Conservation (phyloP, 2,329 filamentous ascomycete species). For the Ophiocordyceps camponoti-rufipedis region DNA sequence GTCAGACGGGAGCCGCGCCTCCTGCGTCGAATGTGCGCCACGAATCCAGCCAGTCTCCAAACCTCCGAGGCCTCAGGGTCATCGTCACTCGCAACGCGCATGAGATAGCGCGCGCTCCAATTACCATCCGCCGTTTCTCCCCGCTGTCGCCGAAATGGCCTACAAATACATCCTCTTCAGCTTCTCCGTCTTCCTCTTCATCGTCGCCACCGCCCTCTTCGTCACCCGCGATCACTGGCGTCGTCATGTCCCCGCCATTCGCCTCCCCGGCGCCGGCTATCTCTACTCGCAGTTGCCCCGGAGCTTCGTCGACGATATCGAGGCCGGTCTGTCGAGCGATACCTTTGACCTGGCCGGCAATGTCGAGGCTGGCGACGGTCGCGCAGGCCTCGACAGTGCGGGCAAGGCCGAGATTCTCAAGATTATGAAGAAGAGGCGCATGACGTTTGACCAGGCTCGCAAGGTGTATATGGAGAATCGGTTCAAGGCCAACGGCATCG, state of each 20-base stretch:
- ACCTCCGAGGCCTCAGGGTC: not conserved
- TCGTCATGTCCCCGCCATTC: slow-evolving; percentile 42
- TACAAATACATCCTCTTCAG: slow-evolving; percentile 55
- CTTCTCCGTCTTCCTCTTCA: slow-evolving; percentile 51
- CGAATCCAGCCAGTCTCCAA: not conserved
- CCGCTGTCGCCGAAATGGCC: slow-evolving; percentile 34
- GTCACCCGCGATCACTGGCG: slow-evolving; percentile 66
- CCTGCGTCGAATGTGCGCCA: not conserved
- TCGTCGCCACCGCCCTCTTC: slow-evolving; percentile 60
- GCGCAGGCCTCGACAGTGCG: slow-evolving; percentile 62
- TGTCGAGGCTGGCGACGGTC: slow-evolving; percentile 57
- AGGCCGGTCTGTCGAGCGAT: slow-evolving; percentile 65
- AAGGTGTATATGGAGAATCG: slow-evolving; percentile 69
- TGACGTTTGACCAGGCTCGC: slow-evolving; percentile 83
- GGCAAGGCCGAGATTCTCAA: slow-evolving; percentile 68
- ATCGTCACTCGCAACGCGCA: not conserved
- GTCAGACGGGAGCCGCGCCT: not conserved
- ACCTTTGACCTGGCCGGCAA: slow-evolving; percentile 75
- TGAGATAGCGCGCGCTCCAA: not conserved
- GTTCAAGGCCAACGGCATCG: slow-evolving; percentile 79
- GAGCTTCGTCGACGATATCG: slow-evolving; percentile 68
- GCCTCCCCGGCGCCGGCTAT: slow-evolving; percentile 35
- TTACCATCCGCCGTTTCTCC: not conserved
- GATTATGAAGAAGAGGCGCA: slow-evolving; percentile 74
- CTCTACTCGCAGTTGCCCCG: slow-evolving; percentile 63